Base-by-base conservation (phyloP, 2,329 filamentous ascomycete species). In the Neopestalotiopsis sp. region DNA sequence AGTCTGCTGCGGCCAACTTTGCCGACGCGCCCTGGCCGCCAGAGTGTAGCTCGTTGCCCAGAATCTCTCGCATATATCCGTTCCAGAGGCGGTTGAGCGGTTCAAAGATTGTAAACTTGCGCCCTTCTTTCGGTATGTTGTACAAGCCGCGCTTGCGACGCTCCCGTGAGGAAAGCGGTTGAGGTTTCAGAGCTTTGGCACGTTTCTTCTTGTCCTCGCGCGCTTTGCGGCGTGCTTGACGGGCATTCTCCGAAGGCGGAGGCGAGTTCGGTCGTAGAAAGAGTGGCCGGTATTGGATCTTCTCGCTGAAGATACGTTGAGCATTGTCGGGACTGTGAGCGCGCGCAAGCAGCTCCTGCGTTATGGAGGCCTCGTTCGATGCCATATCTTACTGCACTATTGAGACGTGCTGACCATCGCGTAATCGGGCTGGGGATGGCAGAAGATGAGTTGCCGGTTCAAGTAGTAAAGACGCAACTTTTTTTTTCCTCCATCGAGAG, bases 1-100 rank as follows among this genome's bases (percentile, higher is more conserved):
- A 95, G 81, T 99, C 96, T 1, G 95, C 95, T 68, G 91, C 94
- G 59, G 89, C 90, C 42, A 99, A 83, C 79, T 96, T 92, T 4
- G 92, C 92, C 5, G 91, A 92, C 2, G 91, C 87, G 5, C 81
- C 81, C 3, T 88, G 82, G 0, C 88, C 88, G 20, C 91, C 85
- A 0, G 83, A 82, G 71, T 85, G 85, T 2, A 89, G 78, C 70
- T 88, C 87, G 67, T 88, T 77, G 5, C 91, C 92, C 1, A 98
- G 81, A 0, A 98, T 84, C 73, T 98, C 95, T 67, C 90, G 89
- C 76, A 96, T 92, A 80, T 99, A 99, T 3, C 88, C 90, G 49
- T 90, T 81, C 96, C 96, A 99, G 71, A 99, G 84, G 17, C 81
- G 80, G 78, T 97, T 89, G 73, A 99, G 81, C 0, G 92, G 92